phyloP scores from a whole-genome alignment of 2,329 filamentous ascomycete genomes.

The Scedosporium dehoogii region DNA sequence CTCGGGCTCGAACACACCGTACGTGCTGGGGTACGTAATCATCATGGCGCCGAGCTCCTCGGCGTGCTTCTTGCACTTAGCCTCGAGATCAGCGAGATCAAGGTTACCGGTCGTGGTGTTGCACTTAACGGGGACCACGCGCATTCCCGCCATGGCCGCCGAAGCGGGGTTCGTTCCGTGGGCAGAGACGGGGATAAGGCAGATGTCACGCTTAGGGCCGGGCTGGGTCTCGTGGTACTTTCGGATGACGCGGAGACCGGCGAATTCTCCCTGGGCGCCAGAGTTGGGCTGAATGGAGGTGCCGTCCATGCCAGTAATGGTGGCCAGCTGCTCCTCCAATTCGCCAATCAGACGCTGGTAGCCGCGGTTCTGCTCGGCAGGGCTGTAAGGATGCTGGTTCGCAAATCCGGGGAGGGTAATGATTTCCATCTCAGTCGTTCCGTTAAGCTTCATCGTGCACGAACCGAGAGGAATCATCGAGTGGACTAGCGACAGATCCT shows the following conservation, averaged over 20 bases:
- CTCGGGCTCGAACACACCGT: conserved; percentile 85
- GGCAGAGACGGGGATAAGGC: conserved; percentile 87
- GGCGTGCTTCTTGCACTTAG: conserved; percentile 81
- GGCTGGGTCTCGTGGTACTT: conserved; percentile 66
- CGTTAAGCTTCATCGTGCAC: conserved; percentile 98
- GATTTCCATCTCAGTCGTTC: conserved; percentile 85
- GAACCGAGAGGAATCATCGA: conserved; percentile 97
- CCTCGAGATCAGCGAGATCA: conserved; percentile 74
- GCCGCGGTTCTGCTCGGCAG: conserved; percentile 51
- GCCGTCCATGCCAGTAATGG: conserved; percentile 84
- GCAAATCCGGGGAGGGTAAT: conserved; percentile 69
- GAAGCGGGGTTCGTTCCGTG: conserved; percentile 95
- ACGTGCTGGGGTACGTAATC: conserved; percentile 94
- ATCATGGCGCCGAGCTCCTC: conserved; percentile 86
- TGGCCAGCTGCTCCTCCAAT: conserved; percentile 64
- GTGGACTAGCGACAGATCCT: conserved; percentile 86
- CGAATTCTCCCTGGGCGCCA: conserved; percentile 90
- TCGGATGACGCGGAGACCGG: conserved; percentile 78
- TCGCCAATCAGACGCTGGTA: conserved; percentile 62
- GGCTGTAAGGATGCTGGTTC: conserved; percentile 73
- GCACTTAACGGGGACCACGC: conserved; percentile 86
- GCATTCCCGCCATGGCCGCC: conserved; percentile 92
- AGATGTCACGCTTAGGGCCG: conserved; percentile 72
- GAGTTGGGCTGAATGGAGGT: conserved; percentile 91
- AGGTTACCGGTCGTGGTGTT: conserved; percentile 80